phyloP scores from a whole-genome alignment of 345 rosid species.

The Xanthoceras sorbifolium region DNA sequence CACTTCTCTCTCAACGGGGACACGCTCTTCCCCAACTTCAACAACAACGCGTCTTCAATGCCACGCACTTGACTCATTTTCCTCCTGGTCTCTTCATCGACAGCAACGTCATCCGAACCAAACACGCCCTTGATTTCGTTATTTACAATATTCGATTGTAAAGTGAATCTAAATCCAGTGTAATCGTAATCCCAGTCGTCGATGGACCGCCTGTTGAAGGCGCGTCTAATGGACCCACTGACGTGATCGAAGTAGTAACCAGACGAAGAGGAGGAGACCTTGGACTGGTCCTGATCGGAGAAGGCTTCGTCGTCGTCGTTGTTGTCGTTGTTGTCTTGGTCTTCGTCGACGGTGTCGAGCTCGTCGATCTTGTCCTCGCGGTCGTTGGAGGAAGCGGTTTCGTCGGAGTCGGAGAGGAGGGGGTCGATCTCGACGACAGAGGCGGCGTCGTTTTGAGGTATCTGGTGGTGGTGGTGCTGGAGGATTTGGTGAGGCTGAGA shows the following conservation, averaged over 20 bases:
- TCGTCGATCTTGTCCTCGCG: constrained; percentile 74
- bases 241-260: constrained; percentile 77
- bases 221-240: constrained; percentile 60
- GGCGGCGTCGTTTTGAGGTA: constrained; percentile 27
- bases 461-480: constrained; percentile 34
- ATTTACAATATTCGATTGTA: constrained; percentile 21
- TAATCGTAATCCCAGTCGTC: constrained; percentile 90
- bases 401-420: constrained; percentile 57
- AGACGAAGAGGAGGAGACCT: constrained; percentile 34
- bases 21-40: constrained; percentile 54
- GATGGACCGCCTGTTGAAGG: constrained; percentile 63
- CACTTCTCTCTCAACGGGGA: constrained; percentile 85
- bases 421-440: constrained; percentile 36
- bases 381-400: constrained; percentile 19
- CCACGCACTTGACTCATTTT: constrained; percentile 63
- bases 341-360: constrained; percentile 67
- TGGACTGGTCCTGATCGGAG: constrained; percentile 36
- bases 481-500: constrained; percentile 43
- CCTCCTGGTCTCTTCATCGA: constrained; percentile 72
- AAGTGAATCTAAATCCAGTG: constrained; percentile 31
- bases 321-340: constrained; percentile 32
- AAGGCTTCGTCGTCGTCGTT: constrained; percentile 35
- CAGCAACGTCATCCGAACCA: constrained; percentile 78
- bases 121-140: constrained; percentile 51
- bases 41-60: constrained; percentile 72